Percentiles rank a stretch among this genome's conserved stretches.
These are phyloP conservation scores for Hysterium pulicare DNA, from an alignment of 2,329 filamentous ascomycete species.

Conservation along the genomic window DNA sequence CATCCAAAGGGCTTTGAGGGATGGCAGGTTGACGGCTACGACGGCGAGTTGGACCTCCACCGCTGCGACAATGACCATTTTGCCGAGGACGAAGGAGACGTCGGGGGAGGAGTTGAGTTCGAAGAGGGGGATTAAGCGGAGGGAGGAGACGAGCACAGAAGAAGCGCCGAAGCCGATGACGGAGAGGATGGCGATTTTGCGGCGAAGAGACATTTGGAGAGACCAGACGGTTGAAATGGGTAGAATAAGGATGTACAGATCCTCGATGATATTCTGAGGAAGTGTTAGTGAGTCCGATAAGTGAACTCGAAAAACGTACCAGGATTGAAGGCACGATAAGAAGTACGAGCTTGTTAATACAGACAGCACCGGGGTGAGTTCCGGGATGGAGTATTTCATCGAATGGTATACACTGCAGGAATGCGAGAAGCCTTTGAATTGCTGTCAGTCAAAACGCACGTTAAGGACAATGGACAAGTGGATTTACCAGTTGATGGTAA, in stretches of 20 bases:
- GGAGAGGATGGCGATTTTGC: slow-evolving; percentile 18
- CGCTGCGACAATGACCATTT: slow-evolving; percentile 30
- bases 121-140: slow-evolving; percentile 19
- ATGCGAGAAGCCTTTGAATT: slow-evolving; percentile 19
- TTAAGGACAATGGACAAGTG: not conserved
- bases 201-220: slow-evolving; percentile 18
- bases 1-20: slow-evolving; percentile 30
- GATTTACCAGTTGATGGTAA: slow-evolving; percentile 22
- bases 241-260: slow-evolving; percentile 21
- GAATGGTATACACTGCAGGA: slow-evolving; percentile 30
- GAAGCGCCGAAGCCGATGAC: slow-evolving; percentile 28
- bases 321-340: slow-evolving; percentile 24
- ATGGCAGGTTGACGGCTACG: slow-evolving; percentile 31
- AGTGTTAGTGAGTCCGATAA: slow-evolving; percentile 12
- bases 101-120: slow-evolving; percentile 22
- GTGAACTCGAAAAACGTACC: slow-evolving; percentile 21
- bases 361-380: slow-evolving; percentile 19
- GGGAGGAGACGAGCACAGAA: slow-evolving; percentile 19
- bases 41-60: slow-evolving; percentile 32
- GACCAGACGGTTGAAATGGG: slow-evolving; percentile 16
- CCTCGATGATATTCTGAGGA: slow-evolving; percentile 17
- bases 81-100: slow-evolving; percentile 27
- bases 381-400: slow-evolving; percentile 26
- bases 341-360: slow-evolving; percentile 23
- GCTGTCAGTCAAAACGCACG: not conserved